Base-by-base conservation (phyloP, 2,329 filamentous ascomycete genomes). In the Neopestalotiopsis sp. region DNA sequence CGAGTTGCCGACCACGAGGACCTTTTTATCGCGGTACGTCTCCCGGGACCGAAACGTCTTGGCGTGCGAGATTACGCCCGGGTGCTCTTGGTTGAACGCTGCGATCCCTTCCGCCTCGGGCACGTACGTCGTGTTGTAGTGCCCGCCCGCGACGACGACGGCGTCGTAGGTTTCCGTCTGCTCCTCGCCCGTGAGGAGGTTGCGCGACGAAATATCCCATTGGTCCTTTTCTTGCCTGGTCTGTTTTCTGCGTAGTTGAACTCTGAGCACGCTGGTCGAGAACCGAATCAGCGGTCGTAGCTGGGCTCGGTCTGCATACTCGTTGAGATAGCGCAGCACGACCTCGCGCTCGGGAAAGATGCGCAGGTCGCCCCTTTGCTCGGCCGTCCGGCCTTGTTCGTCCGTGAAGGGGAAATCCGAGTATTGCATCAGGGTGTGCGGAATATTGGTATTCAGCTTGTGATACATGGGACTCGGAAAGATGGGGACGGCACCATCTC, bases 391-490 rank as follows among this genome's bases (percentile, higher is more conserved):
- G n/a, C 59, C 59, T 6, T 87, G 84, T 13, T 89, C 85, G 1
- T 84, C 75, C 0, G 88, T 85, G 75, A 96, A 96, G 0, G 86
- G 78, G 6, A 88, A 82, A 72, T 95, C 92, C 4, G 91, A 91
- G 78, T 91, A 98, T 4, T 86, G 83, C 95, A 98, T 98, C 66
- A 98, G 78, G 0, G 85, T 84, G 69, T 92, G 89, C 0, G 94
- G 93, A 62, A 98, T 94, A 78, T 98, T 98, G 28, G 95, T 94
- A 75, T 97, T 91, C 17, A 98, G 83, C 30, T 86, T 82, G 62
- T 94, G 89, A 79, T 98, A 98, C 81, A 97, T 89, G 3, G 95
- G 92, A 20, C 92, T 94, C n/a, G 93, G 85, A 75, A 95, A 97
- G 2, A 90, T 79, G 5, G 91, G 87, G 1, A 34, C 34, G 10